Evolutionary conservation across 495 filamentous ascomycete species (phyloP).

Genomic region (Hypoxylon crocopeplum): DNA sequence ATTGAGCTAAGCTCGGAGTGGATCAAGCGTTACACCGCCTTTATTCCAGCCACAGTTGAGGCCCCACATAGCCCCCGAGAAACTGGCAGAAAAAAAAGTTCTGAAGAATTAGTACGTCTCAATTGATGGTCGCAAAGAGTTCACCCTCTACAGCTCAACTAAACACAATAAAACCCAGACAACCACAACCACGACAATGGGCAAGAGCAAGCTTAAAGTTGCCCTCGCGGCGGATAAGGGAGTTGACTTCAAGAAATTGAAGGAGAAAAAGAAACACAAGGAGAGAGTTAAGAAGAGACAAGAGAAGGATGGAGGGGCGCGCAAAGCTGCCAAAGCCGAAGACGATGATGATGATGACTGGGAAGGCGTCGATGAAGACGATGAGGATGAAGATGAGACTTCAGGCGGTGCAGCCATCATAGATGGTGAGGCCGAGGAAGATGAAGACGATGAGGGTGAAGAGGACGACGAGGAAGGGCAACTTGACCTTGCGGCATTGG

Average conservation of each 20-base stretch:
- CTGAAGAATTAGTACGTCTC: slow-evolving; percentile 22
- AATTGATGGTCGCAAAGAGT: slow-evolving; percentile 6
- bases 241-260: slow-evolving; percentile 70
- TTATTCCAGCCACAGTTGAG: slow-evolving; percentile 10
- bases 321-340: slow-evolving; percentile 42
- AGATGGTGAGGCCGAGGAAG: slow-evolving; percentile 23
- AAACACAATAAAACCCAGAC: slow-evolving; percentile 6
- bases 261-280: slow-evolving; percentile 58
- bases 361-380: slow-evolving; percentile 54
- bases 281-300: slow-evolving; percentile 63
- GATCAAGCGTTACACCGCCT: no score
- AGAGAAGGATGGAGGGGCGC: slow-evolving; percentile 46
- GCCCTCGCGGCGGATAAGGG: slow-evolving; percentile 73
- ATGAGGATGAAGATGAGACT: slow-evolving; percentile 47
- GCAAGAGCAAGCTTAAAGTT: slow-evolving; percentile 67
- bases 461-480: slow-evolving; percentile 17
- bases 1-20: no score
- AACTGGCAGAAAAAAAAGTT: slow-evolving; percentile 39
- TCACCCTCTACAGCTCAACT: slow-evolving; percentile 9
- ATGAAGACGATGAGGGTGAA: slow-evolving; percentile 23
- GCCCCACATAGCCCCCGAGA: slow-evolving; percentile 16
- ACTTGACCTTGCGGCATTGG: slow-evolving; percentile 36
- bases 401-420: slow-evolving; percentile 17
- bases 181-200: slow-evolving; percentile 39
- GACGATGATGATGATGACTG: slow-evolving; percentile 49